Evolutionary conservation across 805 yeast species (phyloP).

Genomic region (Ogataea nonfermentans): DNA sequence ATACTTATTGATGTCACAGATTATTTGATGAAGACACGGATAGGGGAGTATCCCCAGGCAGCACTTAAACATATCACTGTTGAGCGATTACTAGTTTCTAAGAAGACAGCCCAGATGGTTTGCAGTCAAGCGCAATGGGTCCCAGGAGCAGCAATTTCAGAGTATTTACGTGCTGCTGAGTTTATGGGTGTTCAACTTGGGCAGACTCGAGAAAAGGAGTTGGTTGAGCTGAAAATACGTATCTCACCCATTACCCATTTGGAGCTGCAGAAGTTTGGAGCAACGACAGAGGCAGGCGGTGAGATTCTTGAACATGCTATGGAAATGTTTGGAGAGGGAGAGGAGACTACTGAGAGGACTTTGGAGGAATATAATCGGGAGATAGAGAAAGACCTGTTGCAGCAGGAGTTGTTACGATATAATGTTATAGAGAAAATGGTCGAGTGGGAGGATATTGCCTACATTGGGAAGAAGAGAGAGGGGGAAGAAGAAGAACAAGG

Average conservation of each 20-base stretch:
- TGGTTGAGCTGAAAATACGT: conserved; percentile 11
- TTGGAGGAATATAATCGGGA: conserved; percentile 15
- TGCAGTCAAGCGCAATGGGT: conserved; percentile 12
- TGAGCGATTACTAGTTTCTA: conserved; percentile 19
- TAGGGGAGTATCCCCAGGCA: conserved; percentile 31
- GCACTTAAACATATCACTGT: conserved; percentile 30
- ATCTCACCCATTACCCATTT: conserved; percentile 11
- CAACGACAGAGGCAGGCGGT: conserved; percentile 1
- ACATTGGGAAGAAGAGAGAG: conserved; percentile 1
- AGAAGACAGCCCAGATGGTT: conserved; percentile 12
- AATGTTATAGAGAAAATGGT: conserved; percentile 22
- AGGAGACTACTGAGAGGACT: background rate
- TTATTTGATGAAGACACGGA: conserved; percentile 18
- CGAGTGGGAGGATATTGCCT: conserved; percentile 18
- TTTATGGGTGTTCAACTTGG: background rate
- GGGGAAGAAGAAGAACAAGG: background rate
- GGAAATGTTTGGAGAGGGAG: background rate
- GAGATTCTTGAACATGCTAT: conserved; percentile 8
- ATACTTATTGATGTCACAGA: conserved; percentile 16
- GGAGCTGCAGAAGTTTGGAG: conserved; percentile 9
- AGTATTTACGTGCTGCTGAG: conserved; percentile 4
- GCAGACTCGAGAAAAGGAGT: background rate
- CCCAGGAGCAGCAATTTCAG: conserved; percentile 16
- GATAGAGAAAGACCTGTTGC: conserved; percentile 26
- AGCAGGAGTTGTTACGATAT: conserved; percentile 28